Base-by-base conservation (phyloP, 2,329 filamentous ascomycete genomes). In the Blastomyces gilchristii region DNA sequence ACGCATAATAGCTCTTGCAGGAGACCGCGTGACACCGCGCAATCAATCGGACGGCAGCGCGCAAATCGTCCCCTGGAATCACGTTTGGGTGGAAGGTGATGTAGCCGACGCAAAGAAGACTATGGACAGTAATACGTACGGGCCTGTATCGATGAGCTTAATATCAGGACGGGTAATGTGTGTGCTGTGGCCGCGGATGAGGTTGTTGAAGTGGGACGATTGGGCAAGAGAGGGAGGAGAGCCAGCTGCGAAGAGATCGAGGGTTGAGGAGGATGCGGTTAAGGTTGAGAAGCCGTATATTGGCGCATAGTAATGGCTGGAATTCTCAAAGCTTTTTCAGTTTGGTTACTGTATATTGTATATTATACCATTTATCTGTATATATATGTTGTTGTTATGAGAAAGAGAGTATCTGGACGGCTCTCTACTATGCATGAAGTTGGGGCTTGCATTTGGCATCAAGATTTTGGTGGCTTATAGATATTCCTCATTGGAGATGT, bases 21-120 rank as follows among this genome's bases (percentile, higher is more conserved):
- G 92, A 11, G 93, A 97, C 72, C 79, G 84, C 0, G 85, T 97
- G 39, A 81, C 79, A 62, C 88, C 89, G 50, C 81, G 83, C 63
- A n/a, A 16, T 62, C 61, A 52, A n/a, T 47, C 14, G 14, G 50
- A 22, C 78, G 71, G 70, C 22, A 67, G 67, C 16, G 75, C 80
- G 50, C 75, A 79, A 58, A 81, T 82, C 66, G 84, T 99, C 28
- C 93, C 92, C 5, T 82, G 82, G 66, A 91, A 91, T 22, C 92
- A 97, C 78, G 82, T 97, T 37, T 99, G 94, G 94, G 85, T 99
- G 0, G 93, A 97, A 73, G 94, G 94, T 1, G 94, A 99, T 72
- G 91, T 88, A 14, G 71, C 69, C 37, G 83, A 83, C 69, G 83
- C 84, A 69, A 81, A 83, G 60, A 83, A 84, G 69, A 90, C 85